Percentiles rank a stretch among this genome's conserved stretches.
phyloP scores from a whole-genome alignment of 2,329 filamentous ascomycete genomes.

The Colletotrichum godetiae region DNA sequence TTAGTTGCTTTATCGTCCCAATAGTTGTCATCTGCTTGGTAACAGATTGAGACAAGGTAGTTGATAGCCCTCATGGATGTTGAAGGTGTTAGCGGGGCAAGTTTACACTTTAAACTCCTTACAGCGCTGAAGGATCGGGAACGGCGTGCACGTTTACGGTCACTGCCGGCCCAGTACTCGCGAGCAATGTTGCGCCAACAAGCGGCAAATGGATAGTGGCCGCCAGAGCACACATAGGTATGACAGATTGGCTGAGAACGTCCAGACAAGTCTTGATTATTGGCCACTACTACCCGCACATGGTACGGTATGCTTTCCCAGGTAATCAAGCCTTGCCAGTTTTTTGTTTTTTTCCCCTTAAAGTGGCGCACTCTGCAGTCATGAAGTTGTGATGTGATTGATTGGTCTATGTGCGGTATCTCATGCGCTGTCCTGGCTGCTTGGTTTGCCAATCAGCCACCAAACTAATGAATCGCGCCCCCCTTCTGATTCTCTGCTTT shows the following conservation, averaged over 20 bases:
- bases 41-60: too few species aligned
- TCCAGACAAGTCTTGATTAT: background rate
- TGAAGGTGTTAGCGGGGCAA: background rate
- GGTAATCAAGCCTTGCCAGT: background rate
- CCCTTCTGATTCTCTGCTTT: background rate
- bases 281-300: background rate
- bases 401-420: conserved; percentile 23
- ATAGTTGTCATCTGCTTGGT: too few species aligned
- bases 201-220: background rate
- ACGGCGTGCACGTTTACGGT: conserved; percentile 7
- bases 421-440: background rate
- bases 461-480: background rate
- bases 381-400: background rate
- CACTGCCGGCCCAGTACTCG: conserved; percentile 13
- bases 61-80: background rate
- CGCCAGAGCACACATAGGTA: background rate
- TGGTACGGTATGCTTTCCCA: background rate
- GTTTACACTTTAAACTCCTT: background rate
- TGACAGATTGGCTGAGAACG: background rate
- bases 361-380: background rate
- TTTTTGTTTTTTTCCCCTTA: too few species aligned
- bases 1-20: background rate
- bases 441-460: conserved; percentile 8
- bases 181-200: background rate
- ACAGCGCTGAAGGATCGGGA: background rate